phyloP scores from a whole-genome alignment of 768 basidiomycete genomes.

The Phylloporus scabripes region DNA sequence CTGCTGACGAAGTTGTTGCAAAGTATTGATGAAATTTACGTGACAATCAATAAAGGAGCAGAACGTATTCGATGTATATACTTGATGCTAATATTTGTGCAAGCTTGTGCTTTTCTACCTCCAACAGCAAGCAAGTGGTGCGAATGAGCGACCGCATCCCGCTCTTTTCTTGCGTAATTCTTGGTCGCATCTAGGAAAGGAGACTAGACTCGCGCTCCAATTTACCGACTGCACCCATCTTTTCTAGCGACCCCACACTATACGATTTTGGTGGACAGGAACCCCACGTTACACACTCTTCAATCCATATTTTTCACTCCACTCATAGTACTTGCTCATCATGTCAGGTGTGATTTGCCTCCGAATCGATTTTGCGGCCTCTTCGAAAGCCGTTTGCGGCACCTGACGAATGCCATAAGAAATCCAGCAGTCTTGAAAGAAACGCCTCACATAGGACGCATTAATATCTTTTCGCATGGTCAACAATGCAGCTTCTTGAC shows the following conservation, averaged over 20 bases:
- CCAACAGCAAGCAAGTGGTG: background rate
- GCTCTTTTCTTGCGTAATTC: slow-evolving; percentile 7
- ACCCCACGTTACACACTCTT: slow-evolving; percentile 8
- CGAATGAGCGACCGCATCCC: background rate
- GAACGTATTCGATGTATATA: background rate
- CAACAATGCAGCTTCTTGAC: slow-evolving; percentile 91
- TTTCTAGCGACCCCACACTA: slow-evolving; percentile 42
- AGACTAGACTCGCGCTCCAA: too few relatives aligned
- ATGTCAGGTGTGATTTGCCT: slow-evolving; percentile 82
- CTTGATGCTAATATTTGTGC: too few relatives aligned
- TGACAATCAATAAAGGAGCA: background rate
- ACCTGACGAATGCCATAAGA: slow-evolving; percentile 46
- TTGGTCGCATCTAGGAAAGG: slow-evolving; percentile 1
- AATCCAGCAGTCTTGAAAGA: background rate
- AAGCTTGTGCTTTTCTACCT: background rate
- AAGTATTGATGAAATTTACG: slow-evolving; percentile 14
- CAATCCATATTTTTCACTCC: slow-evolving; percentile 44
- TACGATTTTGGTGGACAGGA: too few relatives aligned
- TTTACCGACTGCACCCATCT: slow-evolving; percentile 67
- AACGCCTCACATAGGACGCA: slow-evolving; percentile 58
- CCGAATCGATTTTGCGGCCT: slow-evolving; percentile 67
- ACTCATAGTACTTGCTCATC: slow-evolving; percentile 63
- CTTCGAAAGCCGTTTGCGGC: slow-evolving; percentile 61
- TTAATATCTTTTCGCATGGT: slow-evolving; percentile 88
- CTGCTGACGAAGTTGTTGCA: slow-evolving; percentile 25